A percentile compares a stretch with the other conserved stretches of the same genome.
phyloP scores from a whole-genome alignment of 148 eudicot genomes.

The Oxyria digyna region DNA sequence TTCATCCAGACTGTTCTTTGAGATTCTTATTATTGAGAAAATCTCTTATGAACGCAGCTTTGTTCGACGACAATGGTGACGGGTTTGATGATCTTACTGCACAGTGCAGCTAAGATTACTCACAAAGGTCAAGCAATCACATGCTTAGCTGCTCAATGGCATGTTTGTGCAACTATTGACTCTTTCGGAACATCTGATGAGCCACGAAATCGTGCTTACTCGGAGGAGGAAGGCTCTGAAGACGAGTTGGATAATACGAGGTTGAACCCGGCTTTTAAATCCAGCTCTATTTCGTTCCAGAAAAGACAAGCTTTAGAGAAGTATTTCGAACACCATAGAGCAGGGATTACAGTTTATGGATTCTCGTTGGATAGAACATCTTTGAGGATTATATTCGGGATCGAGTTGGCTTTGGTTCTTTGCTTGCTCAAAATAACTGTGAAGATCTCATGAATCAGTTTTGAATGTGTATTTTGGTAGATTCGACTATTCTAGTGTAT shows the following conservation, averaged over 20 bases:
- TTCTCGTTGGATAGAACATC: conserved; percentile 68
- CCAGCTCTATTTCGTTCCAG: conserved; percentile 67
- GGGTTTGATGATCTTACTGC: conserved; percentile 5
- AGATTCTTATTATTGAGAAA: neutral
- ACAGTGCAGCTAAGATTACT: conserved; percentile 12
- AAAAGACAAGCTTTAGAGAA: conserved; percentile 69
- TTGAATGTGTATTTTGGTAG: neutral
- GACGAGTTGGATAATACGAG: conserved; percentile 72
- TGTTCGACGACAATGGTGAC: conserved; percentile 7
- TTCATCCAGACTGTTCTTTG: too few species aligned
- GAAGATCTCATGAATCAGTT: conserved; percentile 23
- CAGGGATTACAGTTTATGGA: conserved; percentile 73
- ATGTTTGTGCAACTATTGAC: conserved; percentile 12
- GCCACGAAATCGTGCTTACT: neutral
- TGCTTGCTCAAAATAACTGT: conserved; percentile 77
- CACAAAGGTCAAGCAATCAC: conserved; percentile 14
- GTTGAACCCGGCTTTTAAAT: conserved; percentile 50
- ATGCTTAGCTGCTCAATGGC: conserved; percentile 9
- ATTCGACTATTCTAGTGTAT: neutral
- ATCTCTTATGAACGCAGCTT: conserved; percentile 2
- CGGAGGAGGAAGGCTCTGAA: conserved; percentile 28
- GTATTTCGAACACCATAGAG: conserved; percentile 53
- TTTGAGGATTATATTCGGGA: conserved; percentile 63
- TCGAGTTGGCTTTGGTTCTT: conserved; percentile 63
- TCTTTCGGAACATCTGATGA: neutral